Conservation (phyloP, 441 rosid genomes). For the Arabidopsis hybrid region DNA sequence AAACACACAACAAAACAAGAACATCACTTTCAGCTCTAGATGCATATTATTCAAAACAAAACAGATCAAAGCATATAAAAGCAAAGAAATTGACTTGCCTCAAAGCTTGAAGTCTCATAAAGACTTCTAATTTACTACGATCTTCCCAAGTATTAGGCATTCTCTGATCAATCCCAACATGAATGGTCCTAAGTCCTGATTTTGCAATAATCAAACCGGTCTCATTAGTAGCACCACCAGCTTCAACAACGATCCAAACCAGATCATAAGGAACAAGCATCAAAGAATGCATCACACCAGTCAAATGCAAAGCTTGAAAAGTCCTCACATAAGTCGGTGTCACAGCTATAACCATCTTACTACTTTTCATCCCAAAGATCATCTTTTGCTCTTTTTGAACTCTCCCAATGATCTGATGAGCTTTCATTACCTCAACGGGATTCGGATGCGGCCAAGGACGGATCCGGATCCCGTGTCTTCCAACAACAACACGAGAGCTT, state of each 20-base stretch:
- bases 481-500: conserved; percentile 83
- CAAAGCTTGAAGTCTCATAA: conserved; percentile 85
- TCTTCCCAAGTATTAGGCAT: conserved; percentile 89
- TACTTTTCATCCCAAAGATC: conserved; percentile 78
- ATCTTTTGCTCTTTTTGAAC: conserved; percentile 89
- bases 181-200: conserved; percentile 69
- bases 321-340: conserved; percentile 97
- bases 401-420: conserved; percentile 86
- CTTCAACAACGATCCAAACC: conserved; percentile 97
- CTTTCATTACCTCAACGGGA: conserved; percentile 90
- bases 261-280: conserved; percentile 90
- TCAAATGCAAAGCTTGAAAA: conserved; percentile 90
- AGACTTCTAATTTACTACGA: conserved; percentile 72
- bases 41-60: neutral
- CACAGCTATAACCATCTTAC: conserved; percentile 70
- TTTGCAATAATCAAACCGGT: conserved; percentile 69
- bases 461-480: conserved; percentile 99
- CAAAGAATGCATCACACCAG: conserved; percentile 91
- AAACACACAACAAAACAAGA: conserved; percentile 29
- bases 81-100: conserved; percentile 50
- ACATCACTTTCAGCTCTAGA: neutral
- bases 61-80: neutral
- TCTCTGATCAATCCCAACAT: conserved; percentile 64
- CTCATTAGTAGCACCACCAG: conserved; percentile 86
- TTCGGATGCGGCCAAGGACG: conserved; percentile 99